A percentile compares a stretch with the other conserved stretches of the same genome.
Conservation (phyloP, 1,284 basidiomycete species). For the Mycena citricolor region DNA sequence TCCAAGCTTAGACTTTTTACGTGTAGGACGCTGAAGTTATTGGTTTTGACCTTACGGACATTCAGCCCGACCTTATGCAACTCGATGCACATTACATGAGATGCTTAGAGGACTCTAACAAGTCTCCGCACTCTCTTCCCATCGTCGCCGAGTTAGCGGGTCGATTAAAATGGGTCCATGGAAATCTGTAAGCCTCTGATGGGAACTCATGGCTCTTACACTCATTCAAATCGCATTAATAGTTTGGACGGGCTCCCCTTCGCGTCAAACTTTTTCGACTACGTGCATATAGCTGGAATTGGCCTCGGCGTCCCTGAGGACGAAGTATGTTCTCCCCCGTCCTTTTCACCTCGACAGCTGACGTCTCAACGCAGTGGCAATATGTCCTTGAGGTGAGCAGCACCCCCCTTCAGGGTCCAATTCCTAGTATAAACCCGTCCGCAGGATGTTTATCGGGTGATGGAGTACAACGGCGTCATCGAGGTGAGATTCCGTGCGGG, state of each 20-base stretch:
- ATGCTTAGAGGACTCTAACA: slow-evolving; percentile 14
- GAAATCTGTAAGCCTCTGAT: slow-evolving; percentile 56
- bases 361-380: slow-evolving; percentile 41
- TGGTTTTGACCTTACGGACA: slow-evolving; percentile 56
- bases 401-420: slow-evolving; percentile 6
- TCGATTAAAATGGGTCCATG: slow-evolving; percentile 64
- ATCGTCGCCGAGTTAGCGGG: slow-evolving; percentile 37
- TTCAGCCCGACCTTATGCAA: slow-evolving; percentile 53
- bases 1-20: slow-evolving; percentile 10
- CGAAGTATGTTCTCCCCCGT: slow-evolving; percentile 43
- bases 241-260: slow-evolving; percentile 68
- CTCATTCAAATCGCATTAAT: not conserved
- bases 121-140: slow-evolving; percentile 8
- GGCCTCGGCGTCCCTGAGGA: slow-evolving; percentile 71
- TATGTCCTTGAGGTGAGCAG: slow-evolving; percentile 47
- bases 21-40: slow-evolving; percentile 52
- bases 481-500: slow-evolving; percentile 46
- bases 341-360: not conserved
- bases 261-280: slow-evolving; percentile 54
- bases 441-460: slow-evolving; percentile 65
- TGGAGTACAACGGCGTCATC: slow-evolving; percentile 59
- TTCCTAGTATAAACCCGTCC: slow-evolving; percentile 18
- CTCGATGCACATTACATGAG: slow-evolving; percentile 22
- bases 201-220: too few relatives aligned
- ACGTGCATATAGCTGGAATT: slow-evolving; percentile 60